Evolutionary conservation across 768 basidiomycete genomes (phyloP), one percentile per base, ranked within the genome.

Genomic region (Amanita molliuscula): DNA sequence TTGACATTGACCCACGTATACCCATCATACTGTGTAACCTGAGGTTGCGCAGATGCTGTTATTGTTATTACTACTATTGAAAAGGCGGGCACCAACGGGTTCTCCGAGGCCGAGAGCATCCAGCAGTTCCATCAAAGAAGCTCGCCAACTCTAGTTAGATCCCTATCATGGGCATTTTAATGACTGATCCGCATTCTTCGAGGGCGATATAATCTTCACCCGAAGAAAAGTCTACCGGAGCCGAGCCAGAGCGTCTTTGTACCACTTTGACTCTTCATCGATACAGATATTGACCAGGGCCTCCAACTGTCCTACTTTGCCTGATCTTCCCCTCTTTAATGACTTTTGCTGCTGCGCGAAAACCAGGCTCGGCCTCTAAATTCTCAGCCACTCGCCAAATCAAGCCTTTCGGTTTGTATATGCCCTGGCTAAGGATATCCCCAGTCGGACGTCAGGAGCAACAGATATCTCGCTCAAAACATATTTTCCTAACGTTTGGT

Each of bases 401-500:
- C 37, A 89, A 60, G 6, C 81, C 82, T 58, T 81, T 81, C 8
- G 73, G 70, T 62, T 78, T 79, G 67, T 76, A 63, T 88, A 93
- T 34, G 68, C 71, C 31, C 74, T 68, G 61, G 93, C 82, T 44
- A 92, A 70, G 53, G 70, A 68, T 41, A 78, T 64, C 0, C 84
- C 90, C 2, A 68, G 66, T 25, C 72, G 71, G 40, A 91, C 78
- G 57, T 85, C 82, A 36, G 81, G 72, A 3, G 81, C 88, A 11
- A 92, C 74, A 5, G 92, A 92, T 60, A 94, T 94, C 71, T 95
- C 91, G 63, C 83, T 84, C 53, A 93, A 61, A 44, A 94, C 88
- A 60, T 93, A 87, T 67, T 94, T 95, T 23, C 90, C 87, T 2
- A 87, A 92, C 68, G 15, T 66, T 63, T 2, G 90, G 88, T 62